These are phyloP conservation scores for Cyberlindnera veronae DNA, from an alignment of 805 yeast species.

Conservation along the genomic window DNA sequence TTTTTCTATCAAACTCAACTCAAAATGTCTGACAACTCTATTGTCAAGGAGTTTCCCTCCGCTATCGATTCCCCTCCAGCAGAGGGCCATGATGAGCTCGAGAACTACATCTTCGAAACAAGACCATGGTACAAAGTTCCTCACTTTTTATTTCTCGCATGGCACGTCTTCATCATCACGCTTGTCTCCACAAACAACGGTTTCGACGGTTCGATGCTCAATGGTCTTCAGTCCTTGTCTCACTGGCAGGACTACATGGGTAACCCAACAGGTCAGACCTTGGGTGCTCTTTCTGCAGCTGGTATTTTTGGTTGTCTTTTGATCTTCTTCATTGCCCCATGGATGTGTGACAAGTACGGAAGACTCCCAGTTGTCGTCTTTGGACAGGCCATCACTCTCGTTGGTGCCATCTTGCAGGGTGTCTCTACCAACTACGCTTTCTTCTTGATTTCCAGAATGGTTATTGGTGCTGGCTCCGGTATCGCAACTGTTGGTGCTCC, in stretches of 20 bases:
- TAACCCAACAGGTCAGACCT: slow-evolving; percentile 33
- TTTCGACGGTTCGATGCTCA: slow-evolving; percentile 47
- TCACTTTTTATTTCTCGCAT: slow-evolving; percentile 35
- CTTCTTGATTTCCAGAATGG: slow-evolving; percentile 32
- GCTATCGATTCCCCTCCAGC: neutral
- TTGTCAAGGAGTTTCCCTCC: neutral
- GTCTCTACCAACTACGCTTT: slow-evolving; percentile 28
- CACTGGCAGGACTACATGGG: slow-evolving; percentile 38
- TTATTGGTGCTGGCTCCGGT: slow-evolving; percentile 41
- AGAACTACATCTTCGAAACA: slow-evolving; percentile 10
- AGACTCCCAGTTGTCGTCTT: slow-evolving; percentile 29
- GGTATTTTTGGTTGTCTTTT: slow-evolving; percentile 37
- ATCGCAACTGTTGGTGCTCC: slow-evolving; percentile 43
- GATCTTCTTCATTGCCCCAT: slow-evolving; percentile 29
- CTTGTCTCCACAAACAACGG: slow-evolving; percentile 45
- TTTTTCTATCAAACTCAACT: neutral
- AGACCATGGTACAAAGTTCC: slow-evolving; percentile 34
- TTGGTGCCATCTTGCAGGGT: slow-evolving; percentile 26
- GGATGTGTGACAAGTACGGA: slow-evolving; percentile 37
- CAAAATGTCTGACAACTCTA: slow-evolving; percentile 3
- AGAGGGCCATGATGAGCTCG: slow-evolving; percentile 1
- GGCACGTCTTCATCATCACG: slow-evolving; percentile 37
- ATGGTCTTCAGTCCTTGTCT: slow-evolving; percentile 42
- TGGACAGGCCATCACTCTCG: slow-evolving; percentile 18
- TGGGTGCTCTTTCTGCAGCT: slow-evolving; percentile 41